Evolutionary conservation across 192 early-diverging fungal genomes (phyloP), one percentile per base, ranked within the genome.

Genomic region (Coemansia sp.): DNA sequence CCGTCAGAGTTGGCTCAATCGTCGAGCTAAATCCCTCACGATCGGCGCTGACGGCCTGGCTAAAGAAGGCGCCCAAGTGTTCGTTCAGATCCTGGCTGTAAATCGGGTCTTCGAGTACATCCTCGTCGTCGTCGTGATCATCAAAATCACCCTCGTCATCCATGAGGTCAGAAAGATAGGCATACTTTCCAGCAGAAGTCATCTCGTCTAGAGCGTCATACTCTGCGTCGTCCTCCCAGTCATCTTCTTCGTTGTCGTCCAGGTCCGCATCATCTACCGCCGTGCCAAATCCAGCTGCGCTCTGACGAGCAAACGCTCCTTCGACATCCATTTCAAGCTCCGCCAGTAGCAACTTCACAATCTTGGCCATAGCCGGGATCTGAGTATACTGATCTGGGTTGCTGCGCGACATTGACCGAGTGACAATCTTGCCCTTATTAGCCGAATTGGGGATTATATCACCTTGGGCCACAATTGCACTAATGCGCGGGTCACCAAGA

Each of bases 341-440:
- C n/a, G 84, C 86, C 17, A 95, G 59, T 17, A 98, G 76, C 6
- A 98, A 82, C 76, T 93, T 94, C 60, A 97, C 74, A 12, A 94
- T 94, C 80, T 96, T 98, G 68, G 86, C 88, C 7, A 90, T 79
- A 36, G 94, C 90, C 19, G 93, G 90, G 21, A 95, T 86, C 27
- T 80, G 78, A 3, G 89, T 90, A 77, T 88, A 95, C 55, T 93
- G 88, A 37, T 94, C 92, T 23, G 94, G 75, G 36, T 73, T 74
- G 27, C 51, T 63, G 27, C 72, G 83, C 48, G 80, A 78, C 66
- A 81, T 77, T 29, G 84, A 90, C 34, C 89, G 83, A 17, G 89
- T 90, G 31, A 88, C 84, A 63, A 90, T 90, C 36, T 74, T 76
- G 42, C 75, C 73, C 2, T 57, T 66, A 46, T 84, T 78, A 38